Evolutionary conservation across 768 basidiomycete genomes (phyloP).

Genomic region (Lyophyllum decastes): DNA sequence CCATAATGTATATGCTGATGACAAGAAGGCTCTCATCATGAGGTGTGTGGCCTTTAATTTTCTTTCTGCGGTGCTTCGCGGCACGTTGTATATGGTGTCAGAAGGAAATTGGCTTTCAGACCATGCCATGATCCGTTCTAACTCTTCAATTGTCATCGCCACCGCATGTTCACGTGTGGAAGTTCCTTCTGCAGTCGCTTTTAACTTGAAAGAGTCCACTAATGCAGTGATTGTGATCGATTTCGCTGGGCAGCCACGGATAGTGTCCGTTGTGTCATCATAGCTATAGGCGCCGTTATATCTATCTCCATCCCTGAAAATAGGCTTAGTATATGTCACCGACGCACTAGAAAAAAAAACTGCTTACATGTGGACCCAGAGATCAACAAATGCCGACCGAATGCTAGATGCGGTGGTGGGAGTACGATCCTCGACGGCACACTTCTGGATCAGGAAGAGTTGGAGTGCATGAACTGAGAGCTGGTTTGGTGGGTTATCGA

Average conservation of each 20-base stretch:
- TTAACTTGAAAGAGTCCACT: neutral
- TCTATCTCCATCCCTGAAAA: neutral
- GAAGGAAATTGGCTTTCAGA: neutral
- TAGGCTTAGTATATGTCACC: neutral
- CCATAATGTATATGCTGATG: neutral
- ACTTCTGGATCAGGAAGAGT: slow-evolving; percentile 30
- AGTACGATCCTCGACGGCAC: slow-evolving; percentile 21
- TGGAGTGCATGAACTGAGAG: slow-evolving; percentile 26
- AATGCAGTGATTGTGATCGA: neutral
- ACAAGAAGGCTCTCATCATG: neutral
- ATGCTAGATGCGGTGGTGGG: slow-evolving; percentile 23
- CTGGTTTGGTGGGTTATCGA: slow-evolving; percentile 27
- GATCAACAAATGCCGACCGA: slow-evolving; percentile 24
- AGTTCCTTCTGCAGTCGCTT: neutral
- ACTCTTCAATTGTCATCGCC: neutral
- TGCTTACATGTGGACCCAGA: neutral
- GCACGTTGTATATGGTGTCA: neutral
- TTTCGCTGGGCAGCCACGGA: neutral
- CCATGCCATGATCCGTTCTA: neutral
- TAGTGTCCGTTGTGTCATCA: neutral
- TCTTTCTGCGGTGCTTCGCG: neutral
- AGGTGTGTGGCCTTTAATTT: neutral
- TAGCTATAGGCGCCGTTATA: neutral
- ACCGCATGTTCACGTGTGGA: neutral
- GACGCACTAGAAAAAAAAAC: neutral